Evolutionary conservation across 2,329 filamentous ascomycete genomes (phyloP).

Genomic region (Aotearoamyces nothofagi): DNA sequence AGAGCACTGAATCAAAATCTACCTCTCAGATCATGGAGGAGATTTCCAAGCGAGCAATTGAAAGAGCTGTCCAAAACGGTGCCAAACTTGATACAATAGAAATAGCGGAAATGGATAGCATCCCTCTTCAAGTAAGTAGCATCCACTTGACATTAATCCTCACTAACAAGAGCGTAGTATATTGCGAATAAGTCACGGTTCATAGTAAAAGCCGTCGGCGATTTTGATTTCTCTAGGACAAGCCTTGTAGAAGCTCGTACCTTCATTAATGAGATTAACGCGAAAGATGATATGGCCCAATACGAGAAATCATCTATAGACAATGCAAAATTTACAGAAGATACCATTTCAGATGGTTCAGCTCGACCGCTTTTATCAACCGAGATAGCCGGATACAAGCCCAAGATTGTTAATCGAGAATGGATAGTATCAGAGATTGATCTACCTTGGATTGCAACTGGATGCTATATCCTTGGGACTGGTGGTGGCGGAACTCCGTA

Average conservation of each 20-base stretch:
- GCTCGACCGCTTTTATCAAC: slow-evolving; percentile 16
- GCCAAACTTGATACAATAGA: slow-evolving; percentile 8
- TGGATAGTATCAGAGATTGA: slow-evolving; percentile 30
- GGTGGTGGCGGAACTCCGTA: slow-evolving; percentile 31
- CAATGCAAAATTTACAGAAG: slow-evolving; percentile 3
- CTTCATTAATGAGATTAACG: slow-evolving; percentile 3
- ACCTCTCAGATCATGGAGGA: slow-evolving; percentile 8
- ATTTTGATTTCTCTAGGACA: slow-evolving; percentile 31
- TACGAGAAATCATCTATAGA: slow-evolving; percentile 6
- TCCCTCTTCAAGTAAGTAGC: slow-evolving; percentile 10
- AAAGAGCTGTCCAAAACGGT: slow-evolving; percentile 8
- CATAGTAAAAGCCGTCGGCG: slow-evolving; percentile 43
- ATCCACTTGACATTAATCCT: too few relatives aligned
- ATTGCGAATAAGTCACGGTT: slow-evolving; percentile 26
- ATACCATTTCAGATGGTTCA: too few relatives aligned
- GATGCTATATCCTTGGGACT: slow-evolving; percentile 31
- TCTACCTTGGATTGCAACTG: slow-evolving; percentile 27
- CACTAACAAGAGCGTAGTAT: too few relatives aligned
- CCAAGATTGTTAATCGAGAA: slow-evolving; percentile 23
- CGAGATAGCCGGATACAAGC: slow-evolving; percentile 22
- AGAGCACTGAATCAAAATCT: slow-evolving; percentile 7
- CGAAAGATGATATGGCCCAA: slow-evolving; percentile 10
- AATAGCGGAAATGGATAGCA: slow-evolving; percentile 9
- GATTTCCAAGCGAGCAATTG: slow-evolving; percentile 6
- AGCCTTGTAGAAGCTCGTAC: slow-evolving; percentile 9